Percentiles rank a stretch among this genome's conserved stretches.
These are phyloP conservation scores for Arabidopsis hybrid DNA, from an alignment of 441 rosid species.

Conservation along the genomic window DNA sequence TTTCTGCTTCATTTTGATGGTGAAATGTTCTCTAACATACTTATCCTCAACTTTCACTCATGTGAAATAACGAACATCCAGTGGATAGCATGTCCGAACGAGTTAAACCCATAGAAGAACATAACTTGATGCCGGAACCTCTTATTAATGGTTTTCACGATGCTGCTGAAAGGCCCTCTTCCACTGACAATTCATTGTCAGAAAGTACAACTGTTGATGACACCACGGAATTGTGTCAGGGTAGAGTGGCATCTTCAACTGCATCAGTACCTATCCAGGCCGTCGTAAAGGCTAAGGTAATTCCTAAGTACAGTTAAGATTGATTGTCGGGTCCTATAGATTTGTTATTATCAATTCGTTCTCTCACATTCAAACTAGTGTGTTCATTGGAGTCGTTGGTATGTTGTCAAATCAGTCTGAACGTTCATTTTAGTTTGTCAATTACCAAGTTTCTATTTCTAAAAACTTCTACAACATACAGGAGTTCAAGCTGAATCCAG, in stretches of 20 bases:
- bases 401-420: constrained; percentile 5
- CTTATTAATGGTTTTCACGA: constrained; percentile 45
- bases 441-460: constrained; percentile 20
- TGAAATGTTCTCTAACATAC: neutral
- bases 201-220: constrained; percentile 48
- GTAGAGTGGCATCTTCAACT: constrained; percentile 47
- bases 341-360: constrained; percentile 7
- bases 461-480: constrained; percentile 39
- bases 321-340: neutral
- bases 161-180: constrained; percentile 41
- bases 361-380: constrained; percentile 3
- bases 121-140: constrained; percentile 36
- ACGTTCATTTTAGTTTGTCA: constrained; percentile 13
- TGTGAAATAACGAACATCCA: constrained; percentile 39
- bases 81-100: constrained; percentile 48
- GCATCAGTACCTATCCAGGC: constrained; percentile 54
- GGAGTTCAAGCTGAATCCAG: constrained; percentile 92
- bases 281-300: constrained; percentile 64
- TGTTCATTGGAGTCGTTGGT: neutral
- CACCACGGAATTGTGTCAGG: constrained; percentile 46
- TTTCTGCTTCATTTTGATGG: constrained; percentile 5
- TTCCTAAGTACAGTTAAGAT: neutral
- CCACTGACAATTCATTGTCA: constrained; percentile 32
- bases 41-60: constrained; percentile 25
- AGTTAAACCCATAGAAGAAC: constrained; percentile 56